Percentiles rank a stretch among this genome's conserved stretches.
These are phyloP conservation scores for Rhododendron ferrugineum DNA, from an alignment of 148 eudicot genomes.

Conservation along the genomic window DNA sequence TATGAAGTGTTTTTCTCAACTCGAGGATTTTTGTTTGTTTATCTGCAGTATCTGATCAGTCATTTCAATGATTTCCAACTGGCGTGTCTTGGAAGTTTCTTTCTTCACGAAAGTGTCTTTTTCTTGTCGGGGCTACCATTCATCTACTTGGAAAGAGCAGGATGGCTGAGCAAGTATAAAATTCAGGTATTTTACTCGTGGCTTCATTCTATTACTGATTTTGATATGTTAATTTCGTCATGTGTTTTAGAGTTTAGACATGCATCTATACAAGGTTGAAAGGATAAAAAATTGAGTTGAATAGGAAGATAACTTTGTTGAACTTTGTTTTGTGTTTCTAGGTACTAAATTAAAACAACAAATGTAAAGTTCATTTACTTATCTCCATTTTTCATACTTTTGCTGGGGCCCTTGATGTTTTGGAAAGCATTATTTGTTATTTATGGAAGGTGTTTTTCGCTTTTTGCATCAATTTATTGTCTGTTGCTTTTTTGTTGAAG, in stretches of 20 bases:
- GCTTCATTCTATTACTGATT: not conserved
- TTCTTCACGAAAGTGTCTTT: constrained; percentile 91
- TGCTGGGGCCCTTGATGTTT: not conserved
- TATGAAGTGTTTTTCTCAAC: not conserved
- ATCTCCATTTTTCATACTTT: not conserved
- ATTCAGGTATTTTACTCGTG: constrained; percentile 60
- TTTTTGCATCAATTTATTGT: not conserved
- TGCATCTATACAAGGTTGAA: not conserved
- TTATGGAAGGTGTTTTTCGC: not conserved
- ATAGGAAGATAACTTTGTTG: not conserved
- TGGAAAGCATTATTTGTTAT: not conserved
- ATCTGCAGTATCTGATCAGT: constrained; percentile 76
- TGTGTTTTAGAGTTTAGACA: not conserved
- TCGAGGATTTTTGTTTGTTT: not conserved
- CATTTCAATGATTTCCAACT: constrained; percentile 89
- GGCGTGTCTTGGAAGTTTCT: constrained; percentile 87
- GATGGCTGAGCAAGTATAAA: constrained; percentile 89
- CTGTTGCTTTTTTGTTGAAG: not conserved
- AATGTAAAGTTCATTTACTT: not conserved
- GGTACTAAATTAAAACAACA: not conserved
- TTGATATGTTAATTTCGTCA: not conserved
- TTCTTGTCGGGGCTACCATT: constrained; percentile 92
- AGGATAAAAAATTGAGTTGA: not conserved
- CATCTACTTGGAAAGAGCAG: constrained; percentile 71
- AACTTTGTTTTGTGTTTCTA: not conserved